Base-by-base conservation (phyloP, 2,329 filamentous ascomycete species). In the Aspergillus floridensis region DNA sequence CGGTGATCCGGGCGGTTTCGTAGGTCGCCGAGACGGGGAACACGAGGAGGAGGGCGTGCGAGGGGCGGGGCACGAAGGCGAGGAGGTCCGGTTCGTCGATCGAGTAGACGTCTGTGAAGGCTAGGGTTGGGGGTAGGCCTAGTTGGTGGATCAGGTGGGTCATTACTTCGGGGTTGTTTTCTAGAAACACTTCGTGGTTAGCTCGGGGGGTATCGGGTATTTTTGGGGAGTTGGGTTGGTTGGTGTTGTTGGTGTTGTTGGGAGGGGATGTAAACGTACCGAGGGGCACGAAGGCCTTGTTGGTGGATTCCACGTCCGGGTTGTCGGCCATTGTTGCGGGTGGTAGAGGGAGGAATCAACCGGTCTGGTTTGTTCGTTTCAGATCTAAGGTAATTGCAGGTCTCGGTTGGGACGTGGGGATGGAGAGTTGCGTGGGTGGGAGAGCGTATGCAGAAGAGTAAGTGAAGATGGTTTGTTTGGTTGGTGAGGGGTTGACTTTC, bases 81-180 rank as follows among this genome's bases (percentile, higher is more conserved):
- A 98, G 86, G 44, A 97, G 84, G 55, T 92, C 88, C 0, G 90
- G 87, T 55, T 98, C 93, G 64, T 90, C 88, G 71, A 98, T 88
- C 66, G 89, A 93, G 84, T 88, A 97, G 75, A 98, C 91, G 77
- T 98, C 93, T 81, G 96, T 88, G 77, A 96, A 88, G 68, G 86
- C 82, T 49, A 98, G 84, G 26, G 84, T 81, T n/a, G 79, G 71
- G n/a, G 90, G 89, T 58, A 98, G 86, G 64, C 93, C 93, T 26
- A 98, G 89, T 67, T 87, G 86, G 79, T 90, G 90, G 52, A 96
- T 85, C 38, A 98, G 88, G 48, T 82, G 79, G 56, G 88, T 93
- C 88, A 98, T 95, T 32, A 97, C 87, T 77, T 91, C 87, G 0
- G 95, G 93, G 80, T 97, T 96, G 68, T 87, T 87, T 74, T 88